Evolutionary conservation across 768 basidiomycete genomes (phyloP).

Genomic region (Lactifluus rugatus): DNA sequence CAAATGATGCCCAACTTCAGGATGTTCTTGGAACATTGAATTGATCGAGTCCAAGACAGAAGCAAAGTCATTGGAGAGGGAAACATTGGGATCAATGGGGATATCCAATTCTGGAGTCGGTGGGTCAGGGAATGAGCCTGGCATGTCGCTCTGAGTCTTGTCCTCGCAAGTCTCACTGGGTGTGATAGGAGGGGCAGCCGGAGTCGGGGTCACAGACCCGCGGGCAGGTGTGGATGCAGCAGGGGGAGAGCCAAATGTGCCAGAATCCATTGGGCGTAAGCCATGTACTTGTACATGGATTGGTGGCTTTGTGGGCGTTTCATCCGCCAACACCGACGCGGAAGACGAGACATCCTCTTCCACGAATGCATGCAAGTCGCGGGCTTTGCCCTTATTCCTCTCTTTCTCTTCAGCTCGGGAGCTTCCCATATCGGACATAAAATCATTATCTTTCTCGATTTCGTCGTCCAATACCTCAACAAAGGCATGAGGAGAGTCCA

Average conservation of each 20-base stretch:
- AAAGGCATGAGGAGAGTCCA: slow-evolving; percentile 49
- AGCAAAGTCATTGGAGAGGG: slow-evolving; percentile 57
- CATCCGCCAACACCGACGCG: slow-evolving; percentile 31
- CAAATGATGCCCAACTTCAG: slow-evolving; percentile 60
- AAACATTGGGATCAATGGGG: slow-evolving; percentile 27
- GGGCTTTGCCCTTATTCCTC: slow-evolving; percentile 36
- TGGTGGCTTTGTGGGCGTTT: slow-evolving; percentile 45
- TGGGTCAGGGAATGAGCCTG: slow-evolving; percentile 33
- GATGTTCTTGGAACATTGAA: slow-evolving; percentile 50
- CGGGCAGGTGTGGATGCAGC: slow-evolving; percentile 14
- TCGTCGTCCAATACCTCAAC: slow-evolving; percentile 47
- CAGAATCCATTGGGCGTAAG: slow-evolving; percentile 13
- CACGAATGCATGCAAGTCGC: slow-evolving; percentile 22
- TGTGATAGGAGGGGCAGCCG: background rate
- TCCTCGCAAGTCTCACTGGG: background rate
- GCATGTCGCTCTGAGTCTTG: background rate
- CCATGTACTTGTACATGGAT: slow-evolving; percentile 44
- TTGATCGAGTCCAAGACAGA: slow-evolving; percentile 47
- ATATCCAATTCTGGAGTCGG: slow-evolving; percentile 40
- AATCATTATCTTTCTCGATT: slow-evolving; percentile 17
- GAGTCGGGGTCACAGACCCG: slow-evolving; percentile 11
- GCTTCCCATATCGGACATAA: background rate
- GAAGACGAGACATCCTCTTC: slow-evolving; percentile 33
- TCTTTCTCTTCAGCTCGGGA: slow-evolving; percentile 42
- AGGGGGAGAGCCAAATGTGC: slow-evolving; percentile 17